Conservation (phyloP, 768 basidiomycete genomes). For the Russula abietina region DNA sequence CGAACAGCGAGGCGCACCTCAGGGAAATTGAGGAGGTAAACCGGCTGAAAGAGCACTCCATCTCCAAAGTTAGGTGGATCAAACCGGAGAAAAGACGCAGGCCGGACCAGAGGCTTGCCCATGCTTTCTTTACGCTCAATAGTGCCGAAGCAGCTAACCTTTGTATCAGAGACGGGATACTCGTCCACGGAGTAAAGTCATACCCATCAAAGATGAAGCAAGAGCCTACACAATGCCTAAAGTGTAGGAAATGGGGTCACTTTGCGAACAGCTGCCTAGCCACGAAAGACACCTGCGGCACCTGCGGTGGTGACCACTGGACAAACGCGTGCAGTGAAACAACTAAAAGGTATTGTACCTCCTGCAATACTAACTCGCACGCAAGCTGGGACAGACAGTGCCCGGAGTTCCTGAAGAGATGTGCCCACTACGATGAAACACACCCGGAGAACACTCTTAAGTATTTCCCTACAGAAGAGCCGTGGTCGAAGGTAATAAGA, state of each 20-base stretch:
- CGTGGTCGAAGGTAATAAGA: conserved; percentile 12
- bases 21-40: too few species aligned
- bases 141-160: background rate
- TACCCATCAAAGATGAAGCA: too few species aligned
- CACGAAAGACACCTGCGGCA: conserved; percentile 1
- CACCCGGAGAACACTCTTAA: conserved; percentile 17
- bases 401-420: background rate
- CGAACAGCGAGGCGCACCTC: too few species aligned
- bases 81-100: too few species aligned
- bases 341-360: background rate
- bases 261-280: conserved; percentile 5
- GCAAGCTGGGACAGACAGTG: conserved; percentile 14
- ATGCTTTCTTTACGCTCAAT: too few species aligned
- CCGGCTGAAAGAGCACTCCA: too few species aligned
- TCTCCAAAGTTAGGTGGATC: too few species aligned
- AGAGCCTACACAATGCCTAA: background rate
- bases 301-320: conserved; percentile 22
- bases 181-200: background rate
- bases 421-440: background rate
- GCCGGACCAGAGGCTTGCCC: too few species aligned
- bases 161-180: background rate
- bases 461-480: conserved; percentile 24
- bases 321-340: conserved; percentile 15
- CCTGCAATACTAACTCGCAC: background rate
- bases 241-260: conserved; percentile 6